phyloP scores from a whole-genome alignment of 306 rosid genomes.

The Cucurbita ficifolia region DNA sequence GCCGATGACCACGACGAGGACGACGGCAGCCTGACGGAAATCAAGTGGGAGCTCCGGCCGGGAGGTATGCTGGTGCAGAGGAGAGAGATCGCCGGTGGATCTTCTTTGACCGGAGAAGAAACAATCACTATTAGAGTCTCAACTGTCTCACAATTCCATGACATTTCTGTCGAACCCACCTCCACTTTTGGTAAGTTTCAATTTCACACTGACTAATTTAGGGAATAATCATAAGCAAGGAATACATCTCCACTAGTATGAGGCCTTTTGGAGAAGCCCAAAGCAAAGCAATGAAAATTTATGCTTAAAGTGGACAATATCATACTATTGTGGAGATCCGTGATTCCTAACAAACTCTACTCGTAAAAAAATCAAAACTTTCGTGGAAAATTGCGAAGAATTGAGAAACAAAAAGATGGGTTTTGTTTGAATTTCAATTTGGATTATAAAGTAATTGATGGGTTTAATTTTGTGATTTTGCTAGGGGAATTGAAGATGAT shows the following conservation, averaged over 20 bases:
- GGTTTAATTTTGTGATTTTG: not conserved
- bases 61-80: conserved; percentile 98
- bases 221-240: no score
- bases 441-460: not conserved
- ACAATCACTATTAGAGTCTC: conserved; percentile 72
- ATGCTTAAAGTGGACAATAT: no score
- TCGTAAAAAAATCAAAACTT: no score
- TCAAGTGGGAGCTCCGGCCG: conserved; percentile 91
- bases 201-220: no score
- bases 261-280: no score
- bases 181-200: conserved; percentile 61
- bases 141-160: conserved; percentile 57
- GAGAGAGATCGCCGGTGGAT: conserved; percentile 30
- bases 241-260: no score
- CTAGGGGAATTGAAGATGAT: conserved; percentile 75
- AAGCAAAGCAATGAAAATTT: no score
- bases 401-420: no score
- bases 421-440: not conserved
- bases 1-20: conserved; percentile 7
- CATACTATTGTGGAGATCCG: no score
- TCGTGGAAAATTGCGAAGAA: no score
- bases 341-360: no score
- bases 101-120: conserved; percentile 25
- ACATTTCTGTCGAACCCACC: conserved; percentile 57
- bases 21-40: conserved; percentile 15